Base-by-base conservation (phyloP, 2,329 filamentous ascomycete species). In the Alternaria panax region DNA sequence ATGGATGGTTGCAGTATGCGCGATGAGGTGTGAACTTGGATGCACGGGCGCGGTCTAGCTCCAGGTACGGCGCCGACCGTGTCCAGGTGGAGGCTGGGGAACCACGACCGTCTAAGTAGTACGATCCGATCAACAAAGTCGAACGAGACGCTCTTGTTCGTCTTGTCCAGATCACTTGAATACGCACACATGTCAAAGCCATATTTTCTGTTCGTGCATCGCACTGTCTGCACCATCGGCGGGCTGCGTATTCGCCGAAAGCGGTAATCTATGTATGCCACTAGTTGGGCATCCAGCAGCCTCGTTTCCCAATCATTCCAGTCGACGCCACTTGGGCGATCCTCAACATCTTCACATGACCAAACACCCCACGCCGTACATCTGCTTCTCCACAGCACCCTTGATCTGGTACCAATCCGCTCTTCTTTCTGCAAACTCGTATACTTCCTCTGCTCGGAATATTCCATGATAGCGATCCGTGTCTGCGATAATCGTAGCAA, bases 331-430 rank as follows among this genome's bases (percentile, higher is more conserved):
- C 47, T 57, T 55, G 42, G 50, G n/a, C 16, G 38, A 18, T 20
- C 52, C 32, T 25, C 38, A 48, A 20, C 56, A 24, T 24, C 54
- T 52, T 76, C 70, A 98, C 93, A 97, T 98, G 42, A 96, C 74
- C 45, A 76, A 77, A 78, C 95, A 99, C 60, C 95, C 94, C 76
- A 97, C 87, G 5, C 95, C 95, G 80, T 97, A 98, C 93, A 99
- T 97, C 62, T 93, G 93, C 79, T 91, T 90, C 83, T 99, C 95
- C 6, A 99, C 95, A 64, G 93, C 88, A 65, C 87, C 88, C 81
- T 90, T 91, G 11, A 99, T 92, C 69, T 90, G 86, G 76, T 95
- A 97, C 95, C 95, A 99, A 80, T 99, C 95, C 50, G 93, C 93
- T 68, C 95, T 84, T 67, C 95, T 84, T 79, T 97, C 93, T 1